A percentile compares a stretch with the other conserved stretches of the same genome.
phyloP scores from a whole-genome alignment of 2,329 filamentous ascomycete species.

The Lasiodiplodia sp. region DNA sequence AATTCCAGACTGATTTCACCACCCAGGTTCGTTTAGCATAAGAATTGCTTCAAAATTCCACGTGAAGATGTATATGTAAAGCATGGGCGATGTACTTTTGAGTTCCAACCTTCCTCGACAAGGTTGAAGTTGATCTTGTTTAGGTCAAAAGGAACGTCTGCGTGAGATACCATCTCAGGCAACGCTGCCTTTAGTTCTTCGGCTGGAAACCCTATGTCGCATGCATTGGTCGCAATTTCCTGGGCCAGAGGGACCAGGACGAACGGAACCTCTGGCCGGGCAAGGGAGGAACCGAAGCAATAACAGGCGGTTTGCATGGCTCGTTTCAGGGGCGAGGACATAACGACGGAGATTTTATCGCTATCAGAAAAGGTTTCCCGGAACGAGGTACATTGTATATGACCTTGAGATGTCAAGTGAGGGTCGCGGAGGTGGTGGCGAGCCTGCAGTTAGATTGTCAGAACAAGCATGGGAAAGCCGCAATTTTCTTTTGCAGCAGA shows the following conservation, averaged over 20 bases:
- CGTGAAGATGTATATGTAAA: neutral
- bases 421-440: slow-evolving; percentile 80
- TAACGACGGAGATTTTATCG: slow-evolving; percentile 67
- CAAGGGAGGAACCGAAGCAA: slow-evolving; percentile 66
- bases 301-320: slow-evolving; percentile 80
- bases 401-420: slow-evolving; percentile 74
- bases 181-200: slow-evolving; percentile 54
- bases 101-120: slow-evolving; percentile 73
- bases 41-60: neutral
- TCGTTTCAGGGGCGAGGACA: slow-evolving; percentile 80
- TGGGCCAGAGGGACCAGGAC: slow-evolving; percentile 78
- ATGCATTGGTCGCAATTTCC: slow-evolving; percentile 76
- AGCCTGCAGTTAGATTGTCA: slow-evolving; percentile 64
- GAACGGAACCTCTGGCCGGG: slow-evolving; percentile 49
- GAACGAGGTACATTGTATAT: slow-evolving; percentile 74
- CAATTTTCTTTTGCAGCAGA: too few species aligned
- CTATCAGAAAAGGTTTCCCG: slow-evolving; percentile 67
- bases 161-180: slow-evolving; percentile 55
- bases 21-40: neutral
- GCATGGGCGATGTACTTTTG: slow-evolving; percentile 57
- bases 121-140: slow-evolving; percentile 66
- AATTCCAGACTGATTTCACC: slow-evolving; percentile 37
- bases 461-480: too few species aligned
- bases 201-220: slow-evolving; percentile 73
- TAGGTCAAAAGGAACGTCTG: slow-evolving; percentile 51